phyloP scores from a whole-genome alignment of 495 filamentous ascomycete species.

The Neurospora africana region DNA sequence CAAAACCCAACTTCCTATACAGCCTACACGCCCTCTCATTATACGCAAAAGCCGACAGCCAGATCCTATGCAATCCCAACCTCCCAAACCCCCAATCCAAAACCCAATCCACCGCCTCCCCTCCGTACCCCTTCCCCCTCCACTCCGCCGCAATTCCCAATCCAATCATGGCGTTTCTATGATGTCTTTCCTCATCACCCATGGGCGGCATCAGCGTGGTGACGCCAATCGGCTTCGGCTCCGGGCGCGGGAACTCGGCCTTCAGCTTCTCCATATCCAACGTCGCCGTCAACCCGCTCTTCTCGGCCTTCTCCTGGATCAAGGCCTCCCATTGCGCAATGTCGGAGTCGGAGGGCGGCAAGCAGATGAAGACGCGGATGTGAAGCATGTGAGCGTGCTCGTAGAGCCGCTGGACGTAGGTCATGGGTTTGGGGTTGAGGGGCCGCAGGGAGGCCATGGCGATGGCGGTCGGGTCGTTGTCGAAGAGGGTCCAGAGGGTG shows the following conservation, averaged over 20 bases:
- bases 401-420: slow-evolving; percentile 6
- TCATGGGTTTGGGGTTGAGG: slow-evolving; percentile 13
- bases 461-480: slow-evolving; percentile 16
- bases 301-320: neutral
- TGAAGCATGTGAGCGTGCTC: slow-evolving; percentile 21
- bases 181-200: slow-evolving; percentile 18
- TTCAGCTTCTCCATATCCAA: neutral
- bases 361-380: slow-evolving; percentile 31
- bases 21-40: slow-evolving; percentile 33
- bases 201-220: slow-evolving; percentile 22
- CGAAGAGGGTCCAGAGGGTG: slow-evolving; percentile 16
- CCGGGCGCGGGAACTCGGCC: neutral
- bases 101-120: slow-evolving; percentile 42
- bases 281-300: neutral
- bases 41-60: slow-evolving; percentile 29
- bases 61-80: slow-evolving; percentile 37
- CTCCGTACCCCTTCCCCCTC: slow-evolving; percentile 42
- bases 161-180: slow-evolving; percentile 33
- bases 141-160: slow-evolving; percentile 27
- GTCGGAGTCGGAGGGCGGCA: slow-evolving; percentile 9
- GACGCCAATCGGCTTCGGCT: slow-evolving; percentile 10
- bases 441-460: slow-evolving; percentile 15
- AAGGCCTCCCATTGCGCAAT: neutral
- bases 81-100: slow-evolving; percentile 38
- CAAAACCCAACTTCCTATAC: slow-evolving; percentile 40